These are phyloP conservation scores for Jackrogersella multiformis DNA, from an alignment of 495 filamentous ascomycete species.

Conservation along the genomic window DNA sequence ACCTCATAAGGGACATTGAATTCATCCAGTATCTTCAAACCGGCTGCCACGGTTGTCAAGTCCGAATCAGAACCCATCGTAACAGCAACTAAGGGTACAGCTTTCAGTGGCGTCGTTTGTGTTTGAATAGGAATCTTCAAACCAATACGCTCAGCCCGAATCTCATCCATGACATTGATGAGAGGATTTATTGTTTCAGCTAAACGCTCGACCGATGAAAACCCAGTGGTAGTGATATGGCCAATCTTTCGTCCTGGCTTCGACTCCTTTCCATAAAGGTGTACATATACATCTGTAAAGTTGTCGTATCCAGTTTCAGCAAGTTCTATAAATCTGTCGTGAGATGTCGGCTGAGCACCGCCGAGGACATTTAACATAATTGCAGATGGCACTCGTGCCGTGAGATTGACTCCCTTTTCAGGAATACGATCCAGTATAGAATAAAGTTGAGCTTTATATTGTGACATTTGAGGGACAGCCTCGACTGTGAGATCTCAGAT, in stretches of 20 bases:
- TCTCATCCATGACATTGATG: conserved; percentile 69
- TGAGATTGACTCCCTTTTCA: conserved; percentile 65
- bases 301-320: conserved; percentile 69
- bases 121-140: conserved; percentile 40
- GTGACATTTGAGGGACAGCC: conserved; percentile 82
- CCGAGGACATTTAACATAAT: conserved; percentile 99
- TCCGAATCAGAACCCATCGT: conserved; percentile 98
- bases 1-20: conserved; percentile 79
- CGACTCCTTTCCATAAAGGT: conserved; percentile 92
- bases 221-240: conserved; percentile 79
- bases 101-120: conserved; percentile 26
- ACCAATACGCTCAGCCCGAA: conserved; percentile 65
- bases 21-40: conserved; percentile 76
- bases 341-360: conserved; percentile 72
- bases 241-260: conserved; percentile 94
- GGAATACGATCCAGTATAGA: conserved; percentile 84
- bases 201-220: conserved; percentile 74
- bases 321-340: conserved; percentile 69
- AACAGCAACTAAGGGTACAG: conserved; percentile 75
- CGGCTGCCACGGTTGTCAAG: conserved; percentile 78
- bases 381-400: conserved; percentile 65
- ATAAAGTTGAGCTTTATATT: conserved; percentile 89
- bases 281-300: conserved; percentile 63
- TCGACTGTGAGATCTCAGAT: conserved; percentile 62
- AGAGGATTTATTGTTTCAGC: conserved; percentile 74